These are phyloP conservation scores for Huntiella bhutanensis DNA, from an alignment of 2,329 filamentous ascomycete species.

Conservation along the genomic window DNA sequence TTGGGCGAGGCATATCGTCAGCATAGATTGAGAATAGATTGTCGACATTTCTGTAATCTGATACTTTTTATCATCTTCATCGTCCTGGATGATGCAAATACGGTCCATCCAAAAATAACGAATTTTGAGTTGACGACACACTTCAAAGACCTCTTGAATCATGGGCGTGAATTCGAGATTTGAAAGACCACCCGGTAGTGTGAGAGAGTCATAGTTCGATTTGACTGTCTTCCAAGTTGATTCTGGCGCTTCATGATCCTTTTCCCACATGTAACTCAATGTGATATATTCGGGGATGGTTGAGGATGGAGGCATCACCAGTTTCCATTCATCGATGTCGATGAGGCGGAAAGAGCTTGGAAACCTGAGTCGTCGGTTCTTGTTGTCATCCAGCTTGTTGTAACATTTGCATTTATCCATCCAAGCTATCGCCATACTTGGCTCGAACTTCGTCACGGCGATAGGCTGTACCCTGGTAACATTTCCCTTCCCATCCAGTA, in stretches of 20 bases:
- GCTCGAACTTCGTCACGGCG: too few relatives aligned
- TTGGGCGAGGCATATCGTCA: not conserved
- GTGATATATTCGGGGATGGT: not conserved
- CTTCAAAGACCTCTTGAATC: not conserved
- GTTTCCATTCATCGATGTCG: too few relatives aligned
- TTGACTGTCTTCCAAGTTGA: not conserved
- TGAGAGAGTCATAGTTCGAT: not conserved
- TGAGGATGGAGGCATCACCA: too few relatives aligned
- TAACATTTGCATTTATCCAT: too few relatives aligned
- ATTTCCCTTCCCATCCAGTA: too few relatives aligned
- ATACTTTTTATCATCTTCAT: not conserved
- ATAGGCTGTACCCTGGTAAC: too few relatives aligned
- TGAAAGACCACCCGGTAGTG: not conserved
- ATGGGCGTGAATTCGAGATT: not conserved
- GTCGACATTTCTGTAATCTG: not conserved
- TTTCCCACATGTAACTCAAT: constrained; percentile 1
- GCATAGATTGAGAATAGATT: not conserved
- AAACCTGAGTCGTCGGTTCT: too few relatives aligned
- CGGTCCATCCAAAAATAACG: not conserved
- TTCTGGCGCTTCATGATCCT: not conserved
- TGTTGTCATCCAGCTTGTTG: too few relatives aligned
- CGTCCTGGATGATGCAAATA: not conserved
- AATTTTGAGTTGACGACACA: not conserved
- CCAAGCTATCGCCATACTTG: too few relatives aligned
- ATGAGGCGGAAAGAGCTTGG: too few relatives aligned